A percentile compares a stretch with the other conserved stretches of the same genome.
These are phyloP conservation scores for Meyerozyma carpophila DNA, from an alignment of 1,139 yeast genomes.

Conservation along the genomic window DNA sequence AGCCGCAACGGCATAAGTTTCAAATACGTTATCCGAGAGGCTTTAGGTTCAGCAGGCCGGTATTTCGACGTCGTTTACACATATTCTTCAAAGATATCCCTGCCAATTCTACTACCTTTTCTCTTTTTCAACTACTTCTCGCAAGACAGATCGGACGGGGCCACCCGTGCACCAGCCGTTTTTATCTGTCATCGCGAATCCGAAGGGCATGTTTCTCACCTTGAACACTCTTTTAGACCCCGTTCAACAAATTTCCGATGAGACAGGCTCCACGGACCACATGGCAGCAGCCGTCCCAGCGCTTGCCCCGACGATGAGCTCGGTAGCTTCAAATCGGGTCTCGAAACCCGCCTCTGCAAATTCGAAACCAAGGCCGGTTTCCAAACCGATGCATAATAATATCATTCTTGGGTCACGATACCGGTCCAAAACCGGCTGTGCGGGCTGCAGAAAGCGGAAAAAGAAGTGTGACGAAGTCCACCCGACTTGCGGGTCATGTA, in stretches of 20 bases:
- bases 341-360: background rate
- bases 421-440: slow-evolving; percentile 40
- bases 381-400: background rate
- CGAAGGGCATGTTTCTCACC: background rate
- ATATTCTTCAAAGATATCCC: too few species aligned
- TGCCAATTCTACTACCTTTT: too few species aligned
- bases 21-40: too few species aligned
- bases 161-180: background rate
- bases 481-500: slow-evolving; percentile 29
- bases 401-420: slow-evolving; percentile 5
- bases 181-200: background rate
- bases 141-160: background rate
- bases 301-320: background rate
- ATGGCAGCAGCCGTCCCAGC: background rate
- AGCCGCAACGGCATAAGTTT: too few species aligned
- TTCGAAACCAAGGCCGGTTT: background rate
- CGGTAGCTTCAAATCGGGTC: background rate
- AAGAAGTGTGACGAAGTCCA: slow-evolving; percentile 44
- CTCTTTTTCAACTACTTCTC: too few species aligned
- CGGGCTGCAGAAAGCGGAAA: slow-evolving; percentile 43
- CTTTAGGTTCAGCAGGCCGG: too few species aligned
- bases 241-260: background rate
- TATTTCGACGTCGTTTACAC: too few species aligned
- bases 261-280: background rate
- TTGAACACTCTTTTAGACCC: background rate